A percentile compares a stretch with the other conserved stretches of the same genome.
phyloP scores from a whole-genome alignment of 345 rosid species.

The Melaleuca quinquenervia region DNA sequence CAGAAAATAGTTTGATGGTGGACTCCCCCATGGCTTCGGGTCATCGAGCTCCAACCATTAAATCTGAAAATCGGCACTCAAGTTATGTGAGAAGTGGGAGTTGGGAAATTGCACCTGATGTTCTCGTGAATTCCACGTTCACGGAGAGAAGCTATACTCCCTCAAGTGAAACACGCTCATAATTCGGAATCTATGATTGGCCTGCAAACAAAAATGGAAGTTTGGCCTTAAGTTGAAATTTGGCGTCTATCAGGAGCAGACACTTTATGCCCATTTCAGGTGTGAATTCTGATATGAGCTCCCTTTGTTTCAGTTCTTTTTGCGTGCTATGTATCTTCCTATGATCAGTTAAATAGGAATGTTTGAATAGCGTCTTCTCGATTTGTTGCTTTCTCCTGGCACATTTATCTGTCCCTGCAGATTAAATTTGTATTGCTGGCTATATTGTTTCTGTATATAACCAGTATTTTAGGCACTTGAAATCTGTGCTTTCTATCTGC shows the following conservation, averaged over 20 bases:
- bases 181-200: background rate
- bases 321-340: background rate
- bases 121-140: constrained; percentile 31
- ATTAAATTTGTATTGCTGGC: constrained; percentile 16
- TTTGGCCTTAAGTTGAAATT: background rate
- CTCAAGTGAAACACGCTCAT: background rate
- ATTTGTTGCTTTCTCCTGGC: background rate
- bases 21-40: constrained; percentile 40
- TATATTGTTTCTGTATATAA: constrained; percentile 29
- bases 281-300: background rate
- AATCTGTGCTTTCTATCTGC: background rate
- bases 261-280: background rate
- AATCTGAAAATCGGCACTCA: constrained; percentile 58
- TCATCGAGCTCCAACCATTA: constrained; percentile 56
- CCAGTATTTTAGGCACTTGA: background rate
- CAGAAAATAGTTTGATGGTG: constrained; percentile 33
- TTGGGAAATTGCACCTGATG: constrained; percentile 62
- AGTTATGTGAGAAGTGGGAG: constrained; percentile 84
- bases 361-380: constrained; percentile 3
- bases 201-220: background rate
- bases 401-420: constrained; percentile 1
- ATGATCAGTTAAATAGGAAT: background rate
- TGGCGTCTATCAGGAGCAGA: background rate
- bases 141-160: background rate
- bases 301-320: background rate